Conservation (phyloP, 352 stramenopile genomes). For the Elongisporangium senticosum region DNA sequence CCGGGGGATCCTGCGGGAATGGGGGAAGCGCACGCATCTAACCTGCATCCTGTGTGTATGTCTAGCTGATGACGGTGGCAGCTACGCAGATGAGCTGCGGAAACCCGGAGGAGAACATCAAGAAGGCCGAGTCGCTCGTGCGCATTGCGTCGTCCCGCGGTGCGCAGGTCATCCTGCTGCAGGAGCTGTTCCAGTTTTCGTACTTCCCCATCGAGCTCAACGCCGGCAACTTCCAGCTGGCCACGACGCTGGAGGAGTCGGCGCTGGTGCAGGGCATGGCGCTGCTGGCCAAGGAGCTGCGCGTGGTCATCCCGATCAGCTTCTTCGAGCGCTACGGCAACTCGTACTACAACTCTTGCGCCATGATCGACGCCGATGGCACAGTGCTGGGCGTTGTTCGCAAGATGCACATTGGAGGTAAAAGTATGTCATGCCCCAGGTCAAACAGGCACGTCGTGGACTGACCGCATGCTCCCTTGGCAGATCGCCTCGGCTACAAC, state of each 20-base stretch:
- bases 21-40: background rate
- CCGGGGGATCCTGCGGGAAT: background rate
- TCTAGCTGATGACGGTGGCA: constrained; percentile 76
- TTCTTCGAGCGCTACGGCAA: constrained; percentile 90
- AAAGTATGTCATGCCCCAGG: background rate
- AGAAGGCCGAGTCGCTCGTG: constrained; percentile 86
- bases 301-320: constrained; percentile 88
- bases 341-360: constrained; percentile 92
- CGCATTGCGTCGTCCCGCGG: constrained; percentile 83
- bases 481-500: constrained; percentile 87
- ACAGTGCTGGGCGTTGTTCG: constrained; percentile 75
- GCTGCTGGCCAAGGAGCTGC: constrained; percentile 85
- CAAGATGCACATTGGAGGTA: constrained; percentile 89
- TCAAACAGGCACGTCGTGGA: background rate
- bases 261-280: constrained; percentile 85
- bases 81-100: constrained; percentile 86
- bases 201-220: constrained; percentile 92
- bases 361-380: constrained; percentile 89
- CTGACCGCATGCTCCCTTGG: constrained; percentile 1
- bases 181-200: constrained; percentile 89
- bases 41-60: background rate
- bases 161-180: constrained; percentile 86
- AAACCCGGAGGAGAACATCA: constrained; percentile 87
- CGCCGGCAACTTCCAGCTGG: constrained; percentile 82
- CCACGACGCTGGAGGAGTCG: constrained; percentile 79